Conservation (phyloP, 1,284 basidiomycete species). For the Butyriboletus appendiculatus region DNA sequence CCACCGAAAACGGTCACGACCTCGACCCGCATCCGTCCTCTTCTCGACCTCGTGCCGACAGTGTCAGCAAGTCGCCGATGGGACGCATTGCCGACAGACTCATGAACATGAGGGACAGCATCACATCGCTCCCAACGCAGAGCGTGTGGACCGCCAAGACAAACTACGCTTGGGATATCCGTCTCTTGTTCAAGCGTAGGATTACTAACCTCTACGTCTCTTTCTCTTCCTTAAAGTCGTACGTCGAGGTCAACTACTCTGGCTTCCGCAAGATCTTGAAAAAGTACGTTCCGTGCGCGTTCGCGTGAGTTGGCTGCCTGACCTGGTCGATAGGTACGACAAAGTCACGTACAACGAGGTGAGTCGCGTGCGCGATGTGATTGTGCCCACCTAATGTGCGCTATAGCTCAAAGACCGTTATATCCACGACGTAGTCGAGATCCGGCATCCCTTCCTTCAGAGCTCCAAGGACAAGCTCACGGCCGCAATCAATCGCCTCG, state of each 20-base stretch:
- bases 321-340: conserved; percentile 69
- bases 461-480: conserved; percentile 67
- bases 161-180: conserved; percentile 87
- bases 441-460: conserved; percentile 67
- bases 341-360: conserved; percentile 88
- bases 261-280: conserved; percentile 97
- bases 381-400: neutral
- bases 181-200: conserved; percentile 89
- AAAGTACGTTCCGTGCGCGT: conserved; percentile 58
- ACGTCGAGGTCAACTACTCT: conserved; percentile 91
- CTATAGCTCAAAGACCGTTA: conserved; percentile 79
- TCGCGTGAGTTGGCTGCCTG: neutral
- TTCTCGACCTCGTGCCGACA: conserved; percentile 20
- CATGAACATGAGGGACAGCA: conserved; percentile 50
- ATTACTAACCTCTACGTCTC: conserved; percentile 89
- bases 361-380: neutral
- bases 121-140: conserved; percentile 45
- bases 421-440: conserved; percentile 75
- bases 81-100: conserved; percentile 51
- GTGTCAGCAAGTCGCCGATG: conserved; percentile 41
- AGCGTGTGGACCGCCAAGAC: conserved; percentile 81
- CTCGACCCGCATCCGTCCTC: conserved; percentile 40
- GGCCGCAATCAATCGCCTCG: conserved; percentile 59
- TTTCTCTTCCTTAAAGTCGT: conserved; percentile 86
- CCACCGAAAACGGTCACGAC: conserved; percentile 39